phyloP scores from a whole-genome alignment of 805 yeast species.

The Ogataea ganodermae region DNA sequence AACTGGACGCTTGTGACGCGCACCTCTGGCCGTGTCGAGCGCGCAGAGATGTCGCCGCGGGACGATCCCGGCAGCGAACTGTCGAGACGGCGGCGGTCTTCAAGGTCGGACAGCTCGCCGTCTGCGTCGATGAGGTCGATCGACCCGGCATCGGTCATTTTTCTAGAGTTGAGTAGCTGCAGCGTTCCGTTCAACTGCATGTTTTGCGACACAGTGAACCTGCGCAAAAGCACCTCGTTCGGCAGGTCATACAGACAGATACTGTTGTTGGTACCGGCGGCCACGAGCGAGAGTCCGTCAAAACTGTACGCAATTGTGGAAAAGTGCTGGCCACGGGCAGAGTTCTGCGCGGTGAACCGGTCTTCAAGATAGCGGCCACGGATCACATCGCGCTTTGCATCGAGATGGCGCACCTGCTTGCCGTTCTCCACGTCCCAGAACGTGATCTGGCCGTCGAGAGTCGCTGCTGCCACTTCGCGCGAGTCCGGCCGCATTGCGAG shows the following conservation, averaged over 20 bases:
- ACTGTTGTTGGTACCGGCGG: slow-evolving; percentile 91
- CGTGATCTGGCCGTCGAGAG: slow-evolving; percentile 83
- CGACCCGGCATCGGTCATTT: slow-evolving; percentile 87
- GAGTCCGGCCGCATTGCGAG: slow-evolving; percentile 90
- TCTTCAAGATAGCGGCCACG: slow-evolving; percentile 84
- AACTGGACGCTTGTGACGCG: slow-evolving; percentile 76
- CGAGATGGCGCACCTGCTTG: slow-evolving; percentile 78
- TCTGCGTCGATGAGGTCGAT: slow-evolving; percentile 77
- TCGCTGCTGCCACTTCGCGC: slow-evolving; percentile 83
- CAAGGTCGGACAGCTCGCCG: slow-evolving; percentile 85
- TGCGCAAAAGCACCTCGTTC: slow-evolving; percentile 80
- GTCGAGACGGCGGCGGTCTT: slow-evolving; percentile 61
- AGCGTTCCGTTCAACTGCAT: slow-evolving; percentile 90
- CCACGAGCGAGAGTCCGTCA: slow-evolving; percentile 85
- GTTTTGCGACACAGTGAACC: slow-evolving; percentile 83
- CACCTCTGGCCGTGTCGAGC: slow-evolving; percentile 79
- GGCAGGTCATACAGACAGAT: slow-evolving; percentile 89
- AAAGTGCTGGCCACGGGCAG: slow-evolving; percentile 82
- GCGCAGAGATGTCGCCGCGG: slow-evolving; percentile 76
- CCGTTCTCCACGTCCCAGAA: slow-evolving; percentile 84
- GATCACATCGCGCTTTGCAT: slow-evolving; percentile 82
- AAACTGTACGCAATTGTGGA: slow-evolving; percentile 80
- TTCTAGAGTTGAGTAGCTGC: slow-evolving; percentile 73
- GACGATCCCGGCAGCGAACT: slow-evolving; percentile 81
- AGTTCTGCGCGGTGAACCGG: slow-evolving; percentile 75